Conservation (phyloP, 148 eudicot species). For the Fagopyrum esculentum region DNA sequence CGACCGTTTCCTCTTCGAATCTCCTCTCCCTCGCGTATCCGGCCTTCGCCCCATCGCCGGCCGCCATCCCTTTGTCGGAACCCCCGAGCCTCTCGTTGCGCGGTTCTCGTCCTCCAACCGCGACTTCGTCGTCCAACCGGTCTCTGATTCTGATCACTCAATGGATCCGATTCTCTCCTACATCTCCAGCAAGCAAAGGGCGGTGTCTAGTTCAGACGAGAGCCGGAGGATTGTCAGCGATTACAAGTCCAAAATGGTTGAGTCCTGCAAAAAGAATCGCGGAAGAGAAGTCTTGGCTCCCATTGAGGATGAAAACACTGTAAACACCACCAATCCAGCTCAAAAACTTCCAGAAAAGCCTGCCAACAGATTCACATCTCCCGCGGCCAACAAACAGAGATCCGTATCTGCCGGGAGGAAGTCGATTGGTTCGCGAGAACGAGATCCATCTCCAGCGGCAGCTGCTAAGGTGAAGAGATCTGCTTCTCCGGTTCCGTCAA, state of each 20-base stretch:
- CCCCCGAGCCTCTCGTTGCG: conserved; percentile 43
- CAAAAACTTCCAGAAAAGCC: conserved; percentile 24
- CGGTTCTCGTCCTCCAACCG: conserved; percentile 28
- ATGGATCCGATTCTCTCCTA: conserved; percentile 40
- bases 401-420: conserved; percentile 44
- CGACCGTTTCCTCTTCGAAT: conserved; percentile 47
- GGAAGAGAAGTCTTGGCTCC: conserved; percentile 21
- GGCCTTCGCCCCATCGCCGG: conserved; percentile 67
- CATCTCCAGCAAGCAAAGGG: conserved; percentile 15
- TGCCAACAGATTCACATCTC: conserved; percentile 67
- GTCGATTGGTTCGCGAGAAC: conserved; percentile 23
- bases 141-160: conserved; percentile 36
- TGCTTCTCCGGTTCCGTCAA: conserved; percentile 84
- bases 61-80: conserved; percentile 57
- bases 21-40: conserved; percentile 45
- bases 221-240: conserved; percentile 14
- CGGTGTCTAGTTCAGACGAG: conserved; percentile 10
- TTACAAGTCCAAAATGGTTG: conserved; percentile 4
- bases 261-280: conserved; percentile 5
- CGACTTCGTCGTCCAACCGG: conserved; percentile 68
- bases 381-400: conserved; percentile 41
- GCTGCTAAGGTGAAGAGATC: conserved; percentile 55
- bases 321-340: conserved; percentile 14
- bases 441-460: conserved; percentile 80
- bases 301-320: conserved; percentile 18